Evolutionary conservation across 2,329 filamentous ascomycete species (phyloP), one percentile per base, ranked within the genome.

Genomic region (Diaporthe humulicola): DNA sequence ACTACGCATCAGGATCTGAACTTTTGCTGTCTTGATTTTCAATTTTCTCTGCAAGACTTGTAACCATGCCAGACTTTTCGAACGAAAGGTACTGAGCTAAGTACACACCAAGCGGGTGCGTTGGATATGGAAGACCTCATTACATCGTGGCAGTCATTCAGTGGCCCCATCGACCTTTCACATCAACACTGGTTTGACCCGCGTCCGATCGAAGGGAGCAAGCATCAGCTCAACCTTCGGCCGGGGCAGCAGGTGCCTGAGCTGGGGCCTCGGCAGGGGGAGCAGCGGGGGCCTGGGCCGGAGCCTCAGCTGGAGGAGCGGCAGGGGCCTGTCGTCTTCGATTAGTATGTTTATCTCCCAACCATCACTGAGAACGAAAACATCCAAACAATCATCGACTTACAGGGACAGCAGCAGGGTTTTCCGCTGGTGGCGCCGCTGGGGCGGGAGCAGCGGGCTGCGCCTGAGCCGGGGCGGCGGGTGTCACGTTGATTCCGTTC

Each of bases 401-500:
- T 61, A 61, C 58, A 15, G 48, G 36, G 9, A n/a, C 67, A 19
- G 48, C 67, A 25, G 64, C 40, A 40, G 60, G 17, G 12, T 22
- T 9, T 9, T 33, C 30, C 30, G 66, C 66, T 4, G 48, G 45
- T 15, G 66, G 30, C 25, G 60, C 30, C 10, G 56, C 56, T 2
- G 70, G 28, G 2, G 70, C 54, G 14, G 70, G 54, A 19, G 70
- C 40, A 71, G 70, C 70, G 28, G 71, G 33, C 64, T 42, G 54
- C 4, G 57, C 71, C 30, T 48, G 52, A 10, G 42, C 25, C 17
- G 54, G 54, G 19, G 73, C 70, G 14, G 66, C 52, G 17, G 74
- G 66, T 3, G 57, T 40, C 52, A 74, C 58, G 61, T 76, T 76
- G 69, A 76, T 76, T 0, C 74, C 74, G 33, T 57, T 76, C 17